Evolutionary conservation across 2,329 filamentous ascomycete species (phyloP).

Genomic region (Pestalotiopsis sp.): DNA sequence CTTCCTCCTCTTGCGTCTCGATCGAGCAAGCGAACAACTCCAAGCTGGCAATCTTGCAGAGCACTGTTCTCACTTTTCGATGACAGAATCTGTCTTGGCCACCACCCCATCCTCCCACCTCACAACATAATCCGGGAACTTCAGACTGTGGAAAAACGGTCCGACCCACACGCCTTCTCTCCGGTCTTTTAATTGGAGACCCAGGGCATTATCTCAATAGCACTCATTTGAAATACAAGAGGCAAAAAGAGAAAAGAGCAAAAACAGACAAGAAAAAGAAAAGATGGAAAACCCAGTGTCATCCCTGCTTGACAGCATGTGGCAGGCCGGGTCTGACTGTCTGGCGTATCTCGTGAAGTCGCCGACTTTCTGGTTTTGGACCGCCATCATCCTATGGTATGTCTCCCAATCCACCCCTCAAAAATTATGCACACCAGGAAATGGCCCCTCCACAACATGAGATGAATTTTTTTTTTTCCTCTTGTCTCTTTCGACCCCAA

Average conservation of each 20-base stretch:
- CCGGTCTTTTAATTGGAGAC: not conserved
- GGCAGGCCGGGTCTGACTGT: not conserved
- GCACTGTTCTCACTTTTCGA: not conserved
- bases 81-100: not conserved
- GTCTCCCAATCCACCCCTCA: not conserved
- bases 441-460: not conserved
- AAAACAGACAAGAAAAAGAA: not conserved
- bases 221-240: not conserved
- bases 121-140: not conserved
- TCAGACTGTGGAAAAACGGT: not conserved
- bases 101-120: not conserved
- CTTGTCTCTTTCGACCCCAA: not conserved
- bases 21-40: not conserved
- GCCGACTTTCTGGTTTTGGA: slow-evolving; percentile 2
- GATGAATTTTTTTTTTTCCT: not conserved
- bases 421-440: not conserved
- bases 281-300: slow-evolving; percentile 4
- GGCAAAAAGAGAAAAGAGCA: not conserved
- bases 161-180: not conserved
- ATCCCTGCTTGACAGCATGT: not conserved
- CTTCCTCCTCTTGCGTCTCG: not conserved
- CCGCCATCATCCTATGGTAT: not conserved
- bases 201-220: not conserved
- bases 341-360: slow-evolving; percentile 2
- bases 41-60: not conserved